Conservation (phyloP, 2,329 filamentous ascomycete species). For the Cryphonectria nitschkei region DNA sequence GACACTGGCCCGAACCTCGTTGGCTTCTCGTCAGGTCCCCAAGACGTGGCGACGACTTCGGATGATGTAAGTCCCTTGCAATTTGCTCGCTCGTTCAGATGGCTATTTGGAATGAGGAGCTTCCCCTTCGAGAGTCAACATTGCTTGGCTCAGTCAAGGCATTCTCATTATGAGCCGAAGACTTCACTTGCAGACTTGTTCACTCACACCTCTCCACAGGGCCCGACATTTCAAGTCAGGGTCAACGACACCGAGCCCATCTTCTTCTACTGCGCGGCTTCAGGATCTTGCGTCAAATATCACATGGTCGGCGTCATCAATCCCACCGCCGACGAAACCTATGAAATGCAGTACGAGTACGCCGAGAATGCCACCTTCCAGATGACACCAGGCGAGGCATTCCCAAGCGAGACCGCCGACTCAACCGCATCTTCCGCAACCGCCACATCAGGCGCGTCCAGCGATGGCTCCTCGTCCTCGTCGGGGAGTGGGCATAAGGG, state of each 20-base stretch:
- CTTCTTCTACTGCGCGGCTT: constrained; percentile 72
- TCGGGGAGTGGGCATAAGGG: constrained; percentile 10
- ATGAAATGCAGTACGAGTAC: constrained; percentile 50
- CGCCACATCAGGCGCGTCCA: constrained; percentile 24
- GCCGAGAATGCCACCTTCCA: constrained; percentile 54
- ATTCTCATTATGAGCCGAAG: not conserved
- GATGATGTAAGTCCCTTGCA: constrained; percentile 44
- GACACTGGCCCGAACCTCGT: constrained; percentile 50
- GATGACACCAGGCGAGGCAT: constrained; percentile 59
- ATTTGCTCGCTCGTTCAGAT: not conserved
- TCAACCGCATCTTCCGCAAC: constrained; percentile 31
- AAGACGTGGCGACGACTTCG: constrained; percentile 49
- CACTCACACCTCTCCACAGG: constrained; percentile 36
- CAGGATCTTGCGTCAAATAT: constrained; percentile 64
- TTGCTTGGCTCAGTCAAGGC: not conserved
- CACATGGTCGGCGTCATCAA: constrained; percentile 81
- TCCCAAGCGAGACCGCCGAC: constrained; percentile 50
- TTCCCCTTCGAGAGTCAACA: not conserved
- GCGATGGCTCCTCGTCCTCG: constrained; percentile 17
- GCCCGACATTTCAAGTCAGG: constrained; percentile 45
- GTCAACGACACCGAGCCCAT: constrained; percentile 67
- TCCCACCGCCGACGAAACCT: constrained; percentile 56
- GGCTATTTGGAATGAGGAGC: not conserved
- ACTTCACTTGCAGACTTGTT: not conserved
- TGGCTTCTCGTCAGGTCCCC: constrained; percentile 59